These are phyloP conservation scores for Mercurialis annua DNA, from an alignment of 345 rosid species.

Conservation along the genomic window DNA sequence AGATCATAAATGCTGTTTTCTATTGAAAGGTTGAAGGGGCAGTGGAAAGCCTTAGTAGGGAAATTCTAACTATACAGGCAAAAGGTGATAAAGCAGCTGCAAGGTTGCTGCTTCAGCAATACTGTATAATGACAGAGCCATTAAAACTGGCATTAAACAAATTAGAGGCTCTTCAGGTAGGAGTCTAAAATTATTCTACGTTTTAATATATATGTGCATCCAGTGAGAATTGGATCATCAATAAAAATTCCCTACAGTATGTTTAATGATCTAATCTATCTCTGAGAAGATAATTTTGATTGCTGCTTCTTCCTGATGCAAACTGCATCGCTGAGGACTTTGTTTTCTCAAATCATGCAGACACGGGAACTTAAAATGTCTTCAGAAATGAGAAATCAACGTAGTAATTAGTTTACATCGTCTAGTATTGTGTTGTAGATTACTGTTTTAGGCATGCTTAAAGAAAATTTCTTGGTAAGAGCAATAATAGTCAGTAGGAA, in stretches of 20 bases:
- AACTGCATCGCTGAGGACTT: no score
- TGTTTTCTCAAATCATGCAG: no score
- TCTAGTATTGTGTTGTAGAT: no score
- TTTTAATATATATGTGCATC: background rate
- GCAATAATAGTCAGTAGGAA: no score
- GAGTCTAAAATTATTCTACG: background rate
- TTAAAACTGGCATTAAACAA: conserved; percentile 58
- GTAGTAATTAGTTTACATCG: no score
- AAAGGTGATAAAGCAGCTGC: conserved; percentile 82
- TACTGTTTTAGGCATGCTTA: no score
- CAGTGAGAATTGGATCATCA: background rate
- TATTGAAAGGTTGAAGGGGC: conserved; percentile 60
- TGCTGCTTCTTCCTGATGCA: no score
- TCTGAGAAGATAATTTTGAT: no score
- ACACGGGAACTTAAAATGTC: no score
- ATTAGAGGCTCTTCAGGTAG: conserved; percentile 62
- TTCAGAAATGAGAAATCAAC: no score
- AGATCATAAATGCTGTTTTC: conserved; percentile 13
- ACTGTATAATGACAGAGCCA: conserved; percentile 60
- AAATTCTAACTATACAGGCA: conserved; percentile 80
- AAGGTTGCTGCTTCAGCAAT: conserved; percentile 50
- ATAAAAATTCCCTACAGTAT: background rate
- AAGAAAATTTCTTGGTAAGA: no score
- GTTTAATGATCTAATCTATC: no score
- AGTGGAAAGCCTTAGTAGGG: conserved; percentile 79